Evolutionary conservation across 768 basidiomycete genomes (phyloP).

Genomic region (Rickenella mellea): DNA sequence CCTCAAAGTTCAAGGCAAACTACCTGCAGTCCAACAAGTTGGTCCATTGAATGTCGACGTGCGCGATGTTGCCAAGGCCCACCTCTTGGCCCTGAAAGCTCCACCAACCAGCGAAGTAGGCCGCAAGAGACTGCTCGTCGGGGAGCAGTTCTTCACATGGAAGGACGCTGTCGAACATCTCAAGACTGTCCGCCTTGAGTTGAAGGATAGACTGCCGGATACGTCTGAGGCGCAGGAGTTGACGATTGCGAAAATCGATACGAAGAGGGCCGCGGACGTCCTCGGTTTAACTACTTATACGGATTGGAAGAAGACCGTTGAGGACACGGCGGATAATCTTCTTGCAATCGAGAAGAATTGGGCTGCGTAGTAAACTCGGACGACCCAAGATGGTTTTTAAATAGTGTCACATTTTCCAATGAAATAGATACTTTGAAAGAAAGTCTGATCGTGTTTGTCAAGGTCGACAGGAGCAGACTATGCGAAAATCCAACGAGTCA

Average conservation of each 20-base stretch:
- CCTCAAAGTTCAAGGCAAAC: constrained; percentile 5
- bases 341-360: constrained; percentile 10
- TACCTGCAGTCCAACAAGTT: constrained; percentile 9
- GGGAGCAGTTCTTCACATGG: constrained; percentile 16
- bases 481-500: too few relatives aligned
- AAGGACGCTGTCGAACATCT: constrained; percentile 16
- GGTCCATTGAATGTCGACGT: constrained; percentile 19
- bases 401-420: too few relatives aligned
- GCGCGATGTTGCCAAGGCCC: constrained; percentile 21
- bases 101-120: constrained; percentile 5
- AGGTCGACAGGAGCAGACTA: too few relatives aligned
- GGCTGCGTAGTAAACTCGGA: too few relatives aligned
- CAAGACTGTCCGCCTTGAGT: constrained; percentile 11
- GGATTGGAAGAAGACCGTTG: constrained; percentile 8
- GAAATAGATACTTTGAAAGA: too few relatives aligned
- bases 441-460: too few relatives aligned
- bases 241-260: constrained; percentile 9
- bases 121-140: constrained; percentile 16
- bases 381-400: too few relatives aligned
- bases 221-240: background rate
- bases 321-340: constrained; percentile 10
- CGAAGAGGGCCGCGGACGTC: constrained; percentile 6
- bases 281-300: constrained; percentile 9
- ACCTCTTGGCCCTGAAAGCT: constrained; percentile 16
- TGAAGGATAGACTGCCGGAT: constrained; percentile 12